Conservation (phyloP, 176 grass and related monocot genomes). For the Raddia distichophylla region DNA sequence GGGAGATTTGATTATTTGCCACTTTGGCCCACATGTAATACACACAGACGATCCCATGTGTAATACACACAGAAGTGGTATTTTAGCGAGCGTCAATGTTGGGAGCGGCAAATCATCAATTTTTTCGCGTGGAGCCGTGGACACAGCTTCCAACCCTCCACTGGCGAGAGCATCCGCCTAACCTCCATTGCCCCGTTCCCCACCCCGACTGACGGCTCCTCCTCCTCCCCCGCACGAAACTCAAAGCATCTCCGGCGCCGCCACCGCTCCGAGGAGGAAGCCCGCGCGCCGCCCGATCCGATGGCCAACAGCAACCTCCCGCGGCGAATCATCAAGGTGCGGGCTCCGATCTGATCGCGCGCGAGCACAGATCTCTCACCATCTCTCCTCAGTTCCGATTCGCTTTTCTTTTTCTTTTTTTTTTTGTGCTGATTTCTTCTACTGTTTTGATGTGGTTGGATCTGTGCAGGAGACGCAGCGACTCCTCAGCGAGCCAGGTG, state of each 20-base stretch:
- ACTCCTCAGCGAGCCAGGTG: slow-evolving; percentile 96
- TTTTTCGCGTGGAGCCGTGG: too few relatives aligned
- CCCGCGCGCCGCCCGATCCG: slow-evolving; percentile 42
- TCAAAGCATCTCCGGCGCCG: slow-evolving; percentile 39
- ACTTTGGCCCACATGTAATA: not conserved
- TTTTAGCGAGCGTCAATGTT: too few relatives aligned
- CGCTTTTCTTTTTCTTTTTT: not conserved
- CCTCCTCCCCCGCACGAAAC: slow-evolving; percentile 18
- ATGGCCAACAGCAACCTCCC: slow-evolving; percentile 99
- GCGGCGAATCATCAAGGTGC: slow-evolving; percentile 96
- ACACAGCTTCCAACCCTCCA: not conserved
- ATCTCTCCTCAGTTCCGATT: slow-evolving; percentile 3
- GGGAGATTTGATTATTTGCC: too few relatives aligned
- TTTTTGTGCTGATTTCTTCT: slow-evolving; percentile 11
- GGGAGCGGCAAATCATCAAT: too few relatives aligned
- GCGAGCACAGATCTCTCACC: slow-evolving; percentile 27
- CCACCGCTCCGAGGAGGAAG: slow-evolving; percentile 27
- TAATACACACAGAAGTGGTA: too few relatives aligned
- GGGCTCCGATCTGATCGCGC: slow-evolving; percentile 36
- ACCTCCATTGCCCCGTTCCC: slow-evolving; percentile 4
- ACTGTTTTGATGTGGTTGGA: slow-evolving; percentile 25
- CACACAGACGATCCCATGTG: too few relatives aligned
- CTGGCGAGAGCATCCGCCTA: slow-evolving; percentile 25
- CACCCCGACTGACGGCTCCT: slow-evolving; percentile 30
- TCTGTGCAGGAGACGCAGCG: slow-evolving; percentile 90